Percentiles rank a stretch among this genome's conserved stretches.
Evolutionary conservation across 2,329 filamentous ascomycete species (phyloP).

Genomic region (Pseudogymnoascus sp.): DNA sequence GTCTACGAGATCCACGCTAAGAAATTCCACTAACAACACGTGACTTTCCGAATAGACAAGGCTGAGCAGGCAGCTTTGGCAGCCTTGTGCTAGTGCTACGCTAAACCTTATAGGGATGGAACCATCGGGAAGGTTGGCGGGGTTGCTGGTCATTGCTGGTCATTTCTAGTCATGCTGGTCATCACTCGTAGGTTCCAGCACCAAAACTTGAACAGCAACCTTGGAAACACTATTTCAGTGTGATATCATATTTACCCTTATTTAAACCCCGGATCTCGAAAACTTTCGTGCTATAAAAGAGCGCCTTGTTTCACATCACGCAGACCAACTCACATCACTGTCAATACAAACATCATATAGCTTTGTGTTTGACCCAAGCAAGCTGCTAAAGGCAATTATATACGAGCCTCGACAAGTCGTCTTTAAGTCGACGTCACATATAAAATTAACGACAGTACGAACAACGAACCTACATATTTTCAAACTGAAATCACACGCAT

Average conservation of each 20-base stretch:
- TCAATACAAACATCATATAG: not conserved
- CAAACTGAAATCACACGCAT: not conserved
- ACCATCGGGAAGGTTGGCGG: slow-evolving; percentile 6
- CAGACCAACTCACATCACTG: not conserved
- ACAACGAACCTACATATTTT: not conserved
- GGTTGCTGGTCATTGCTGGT: slow-evolving; percentile 5
- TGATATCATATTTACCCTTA: not conserved
- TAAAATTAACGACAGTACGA: not conserved
- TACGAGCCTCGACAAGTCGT: not conserved
- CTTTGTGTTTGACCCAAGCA: not conserved
- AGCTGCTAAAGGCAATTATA: not conserved
- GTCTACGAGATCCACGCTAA: slow-evolving; percentile 3
- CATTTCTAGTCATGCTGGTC: slow-evolving; percentile 5
- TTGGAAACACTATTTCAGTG: not conserved
- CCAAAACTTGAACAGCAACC: not conserved
- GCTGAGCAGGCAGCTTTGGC: not conserved
- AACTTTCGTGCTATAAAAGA: not conserved
- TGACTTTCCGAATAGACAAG: not conserved
- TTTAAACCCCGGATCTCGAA: not conserved
- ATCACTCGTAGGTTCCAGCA: not conserved
- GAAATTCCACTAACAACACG: not conserved
- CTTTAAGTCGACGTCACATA: not conserved
- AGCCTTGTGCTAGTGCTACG: not conserved
- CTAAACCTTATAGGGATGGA: not conserved
- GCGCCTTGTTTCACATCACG: not conserved